phyloP scores from a whole-genome alignment of 805 yeast species.

The Kodamaea neixiangensis region DNA sequence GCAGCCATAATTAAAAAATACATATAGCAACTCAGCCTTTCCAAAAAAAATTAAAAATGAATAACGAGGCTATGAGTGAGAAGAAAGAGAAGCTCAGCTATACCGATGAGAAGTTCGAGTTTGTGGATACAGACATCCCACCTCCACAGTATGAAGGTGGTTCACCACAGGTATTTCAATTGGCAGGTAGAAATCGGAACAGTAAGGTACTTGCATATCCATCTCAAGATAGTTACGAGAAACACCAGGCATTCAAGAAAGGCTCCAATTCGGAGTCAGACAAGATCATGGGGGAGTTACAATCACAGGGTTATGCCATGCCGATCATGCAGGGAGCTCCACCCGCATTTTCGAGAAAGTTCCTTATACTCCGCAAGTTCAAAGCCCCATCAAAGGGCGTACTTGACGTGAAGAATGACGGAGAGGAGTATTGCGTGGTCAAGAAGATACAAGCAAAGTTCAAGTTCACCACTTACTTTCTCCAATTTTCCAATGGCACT shows the following conservation, averaged over 20 bases:
- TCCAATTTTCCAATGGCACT: neutral
- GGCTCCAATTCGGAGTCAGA: neutral
- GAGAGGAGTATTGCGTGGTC: constrained; percentile 4
- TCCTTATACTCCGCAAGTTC: neutral
- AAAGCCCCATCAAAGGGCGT: neutral
- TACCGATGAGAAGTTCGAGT: neutral
- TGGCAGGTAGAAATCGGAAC: neutral
- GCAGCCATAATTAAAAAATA: neutral
- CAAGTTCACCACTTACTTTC: neutral
- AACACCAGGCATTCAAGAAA: constrained; percentile 1
- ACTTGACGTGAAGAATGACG: constrained; percentile 2
- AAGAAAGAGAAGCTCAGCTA: neutral
- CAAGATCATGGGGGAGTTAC: neutral
- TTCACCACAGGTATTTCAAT: neutral
- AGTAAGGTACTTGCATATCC: neutral
- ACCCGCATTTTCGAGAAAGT: neutral
- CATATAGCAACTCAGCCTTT: neutral
- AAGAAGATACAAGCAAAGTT: neutral
- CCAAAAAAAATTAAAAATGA: neutral
- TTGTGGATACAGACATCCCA: neutral
- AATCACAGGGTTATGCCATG: constrained; percentile 9
- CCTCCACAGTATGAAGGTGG: neutral
- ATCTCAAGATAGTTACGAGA: constrained; percentile 1
- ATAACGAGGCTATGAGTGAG: neutral
- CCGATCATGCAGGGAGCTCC: constrained; percentile 5